A percentile compares a stretch with the other conserved stretches of the same genome.
phyloP scores from a whole-genome alignment of 176 grass and related monocot genomes.

The Avena insularis region DNA sequence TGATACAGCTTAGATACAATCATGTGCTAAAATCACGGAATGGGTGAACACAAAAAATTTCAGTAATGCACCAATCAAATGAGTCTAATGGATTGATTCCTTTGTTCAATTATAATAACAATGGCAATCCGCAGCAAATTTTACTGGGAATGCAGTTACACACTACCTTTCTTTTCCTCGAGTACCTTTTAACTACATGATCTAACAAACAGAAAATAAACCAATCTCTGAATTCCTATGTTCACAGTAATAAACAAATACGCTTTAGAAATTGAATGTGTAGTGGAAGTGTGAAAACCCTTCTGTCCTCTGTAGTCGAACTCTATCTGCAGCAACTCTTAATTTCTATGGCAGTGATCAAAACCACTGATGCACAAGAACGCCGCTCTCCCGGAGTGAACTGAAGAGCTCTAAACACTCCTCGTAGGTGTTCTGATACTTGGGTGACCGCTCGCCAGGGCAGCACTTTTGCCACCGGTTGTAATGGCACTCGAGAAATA shows the following conservation, averaged over 20 bases:
- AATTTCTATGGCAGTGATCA: conserved; percentile 39
- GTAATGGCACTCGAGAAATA: conserved; percentile 90
- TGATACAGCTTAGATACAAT: background rate
- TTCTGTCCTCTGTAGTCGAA: conserved; percentile 1
- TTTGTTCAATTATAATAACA: conserved; percentile 10
- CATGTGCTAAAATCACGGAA: background rate
- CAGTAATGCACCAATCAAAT: background rate
- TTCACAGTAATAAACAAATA: background rate
- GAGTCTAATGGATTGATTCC: conserved; percentile 13
- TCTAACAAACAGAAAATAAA: background rate
- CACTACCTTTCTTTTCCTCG: background rate
- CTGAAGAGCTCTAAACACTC: conserved; percentile 72
- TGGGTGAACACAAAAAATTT: background rate
- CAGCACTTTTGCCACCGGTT: conserved; percentile 88
- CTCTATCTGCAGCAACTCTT: conserved; percentile 17
- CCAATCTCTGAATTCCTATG: background rate
- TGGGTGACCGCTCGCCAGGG: conserved; percentile 68
- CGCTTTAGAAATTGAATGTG: conserved; percentile 4
- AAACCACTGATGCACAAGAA: conserved; percentile 92
- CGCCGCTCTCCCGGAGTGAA: conserved; percentile 59
- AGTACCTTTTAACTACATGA: conserved; percentile 29
- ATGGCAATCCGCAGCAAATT: conserved; percentile 20
- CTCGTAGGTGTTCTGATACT: conserved; percentile 71
- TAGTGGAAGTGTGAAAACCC: background rate
- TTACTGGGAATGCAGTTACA: conserved; percentile 35